phyloP scores from a whole-genome alignment of 2,329 filamentous ascomycete species.

The Aspergillus clavatus region DNA sequence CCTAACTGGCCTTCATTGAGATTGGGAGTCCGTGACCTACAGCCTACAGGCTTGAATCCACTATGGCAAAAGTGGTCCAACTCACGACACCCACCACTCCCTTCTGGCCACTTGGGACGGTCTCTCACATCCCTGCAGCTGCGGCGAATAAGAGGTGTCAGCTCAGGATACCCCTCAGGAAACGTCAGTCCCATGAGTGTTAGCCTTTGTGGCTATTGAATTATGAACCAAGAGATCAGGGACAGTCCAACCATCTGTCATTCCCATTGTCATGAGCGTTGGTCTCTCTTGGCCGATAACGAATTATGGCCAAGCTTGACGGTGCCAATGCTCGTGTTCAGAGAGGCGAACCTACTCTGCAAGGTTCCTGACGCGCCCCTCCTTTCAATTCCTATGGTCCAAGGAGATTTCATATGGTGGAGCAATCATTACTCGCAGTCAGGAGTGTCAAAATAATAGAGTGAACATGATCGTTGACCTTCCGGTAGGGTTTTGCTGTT shows the following conservation, averaged over 20 bases:
- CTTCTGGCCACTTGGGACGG: neutral
- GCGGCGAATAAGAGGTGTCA: conserved; percentile 1
- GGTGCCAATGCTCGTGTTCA: neutral
- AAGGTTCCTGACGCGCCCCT: neutral
- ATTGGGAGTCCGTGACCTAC: neutral
- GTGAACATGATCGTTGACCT: neutral
- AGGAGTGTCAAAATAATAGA: neutral
- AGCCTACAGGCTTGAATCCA: neutral
- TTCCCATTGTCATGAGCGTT: neutral
- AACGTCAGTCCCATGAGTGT: neutral
- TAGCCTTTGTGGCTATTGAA: neutral
- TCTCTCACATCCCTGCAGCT: conserved; percentile 1
- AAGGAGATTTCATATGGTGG: neutral
- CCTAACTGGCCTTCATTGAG: neutral
- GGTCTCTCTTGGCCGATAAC: neutral
- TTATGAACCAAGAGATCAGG: neutral
- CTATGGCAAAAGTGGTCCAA: neutral
- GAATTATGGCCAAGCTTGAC: neutral
- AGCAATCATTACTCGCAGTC: neutral
- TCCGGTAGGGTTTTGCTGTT: neutral
- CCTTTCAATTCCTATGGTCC: neutral
- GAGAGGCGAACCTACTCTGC: neutral
- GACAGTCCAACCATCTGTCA: neutral
- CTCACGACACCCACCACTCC: too few species aligned
- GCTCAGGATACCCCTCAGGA: neutral